Evolutionary conservation across 192 early-diverging fungal species (phyloP).

Genomic region (Coemansia sp.): DNA sequence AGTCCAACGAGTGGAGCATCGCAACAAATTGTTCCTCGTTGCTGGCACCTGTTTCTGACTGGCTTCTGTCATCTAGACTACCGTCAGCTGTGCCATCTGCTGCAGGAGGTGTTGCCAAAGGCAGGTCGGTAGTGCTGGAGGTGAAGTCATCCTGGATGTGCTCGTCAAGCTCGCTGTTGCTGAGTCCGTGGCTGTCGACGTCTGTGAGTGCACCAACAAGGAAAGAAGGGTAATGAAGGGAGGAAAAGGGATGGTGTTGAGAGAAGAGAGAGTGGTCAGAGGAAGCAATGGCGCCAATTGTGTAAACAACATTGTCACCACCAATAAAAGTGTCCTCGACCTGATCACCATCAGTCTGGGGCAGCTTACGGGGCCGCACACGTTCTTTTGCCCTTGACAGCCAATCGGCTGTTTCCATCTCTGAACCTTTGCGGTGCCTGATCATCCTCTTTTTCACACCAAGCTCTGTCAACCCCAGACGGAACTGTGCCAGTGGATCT

Average conservation of each 20-base stretch:
- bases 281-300: neutral
- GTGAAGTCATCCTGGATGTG: neutral
- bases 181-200: too few relatives aligned
- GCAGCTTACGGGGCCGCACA: neutral
- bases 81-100: neutral
- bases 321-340: constrained; percentile 2
- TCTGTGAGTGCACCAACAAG: too few relatives aligned
- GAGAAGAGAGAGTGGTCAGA: neutral
- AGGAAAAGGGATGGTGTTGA: neutral
- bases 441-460: constrained; percentile 20
- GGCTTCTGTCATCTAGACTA: too few relatives aligned
- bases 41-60: neutral
- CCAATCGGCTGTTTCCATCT: constrained; percentile 17
- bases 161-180: neutral
- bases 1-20: neutral
- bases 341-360: neutral
- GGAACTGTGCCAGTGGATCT: constrained; percentile 1
- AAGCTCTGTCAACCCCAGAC: neutral
- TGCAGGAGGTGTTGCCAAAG: neutral
- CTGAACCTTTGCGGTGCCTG: constrained; percentile 1
- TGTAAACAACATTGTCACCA: neutral
- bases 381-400: constrained; percentile 9
- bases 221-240: neutral
- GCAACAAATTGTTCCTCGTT: neutral
- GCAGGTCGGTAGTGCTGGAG: neutral